Base-by-base conservation (phyloP, 2,329 filamentous ascomycete genomes). In the Paecilomyces sp. region DNA sequence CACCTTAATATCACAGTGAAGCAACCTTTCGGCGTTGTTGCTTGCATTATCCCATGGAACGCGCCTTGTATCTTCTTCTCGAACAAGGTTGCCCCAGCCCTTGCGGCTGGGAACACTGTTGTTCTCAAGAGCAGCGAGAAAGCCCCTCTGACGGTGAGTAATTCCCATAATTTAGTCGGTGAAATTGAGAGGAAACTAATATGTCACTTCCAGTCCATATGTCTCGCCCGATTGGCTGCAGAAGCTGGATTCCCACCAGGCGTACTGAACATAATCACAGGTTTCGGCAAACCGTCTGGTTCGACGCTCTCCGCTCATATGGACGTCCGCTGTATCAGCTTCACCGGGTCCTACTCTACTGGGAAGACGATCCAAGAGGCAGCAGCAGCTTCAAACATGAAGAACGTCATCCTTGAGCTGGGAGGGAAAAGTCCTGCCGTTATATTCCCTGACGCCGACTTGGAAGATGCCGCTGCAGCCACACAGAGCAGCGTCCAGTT, bases 71-170 rank as follows among this genome's bases (percentile, higher is more conserved):
- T 78, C 1, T 79, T 80, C 62, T 74, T 81, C 30, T 73, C 70
- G 0, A 69, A 71, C 71, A 88, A 88, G 71, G 72, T 85, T 34
- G 84, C 82, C 1, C 84, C 85, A 0, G 85, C 85, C 0, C 74
- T 88, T 31, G 83, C 84, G 1, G 79, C 80, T 54, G 84, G 84
- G 36, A 87, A 87, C 66, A 83, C 79, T 24, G 80, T 88, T 50
- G 71, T 88, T 1, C 69, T 88, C 31, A 88, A 88, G 73, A 82
- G 83, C 9, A 84, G 81, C 61, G 85, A 88, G 72, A 80, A 85
- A 65, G 83, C 85, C 0, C 86, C 86, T 0, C 70, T 89, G 57
- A 83, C 83, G 1, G 81, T 82, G 63, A 66, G 71, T 64, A n/a
- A 51, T 65, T 24, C 24, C 3, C 13, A 11, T 15, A 30, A 33